phyloP scores from a whole-genome alignment of 768 basidiomycete genomes.

The Gloeostereum incarnatum region DNA sequence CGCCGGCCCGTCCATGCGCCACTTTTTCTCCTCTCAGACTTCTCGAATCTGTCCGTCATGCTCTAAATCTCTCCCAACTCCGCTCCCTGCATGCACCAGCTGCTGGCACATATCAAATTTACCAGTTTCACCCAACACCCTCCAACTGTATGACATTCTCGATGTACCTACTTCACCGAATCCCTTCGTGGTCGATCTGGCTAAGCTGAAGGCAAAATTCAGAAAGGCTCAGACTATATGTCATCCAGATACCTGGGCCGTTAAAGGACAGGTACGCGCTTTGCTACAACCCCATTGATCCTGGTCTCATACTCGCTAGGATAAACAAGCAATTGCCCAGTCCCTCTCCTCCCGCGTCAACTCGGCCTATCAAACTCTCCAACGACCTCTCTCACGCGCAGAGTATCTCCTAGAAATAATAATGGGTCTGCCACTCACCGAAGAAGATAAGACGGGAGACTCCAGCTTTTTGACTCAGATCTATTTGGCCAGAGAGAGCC shows the following conservation, averaged over 20 bases:
- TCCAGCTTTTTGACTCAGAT: conserved; percentile 63
- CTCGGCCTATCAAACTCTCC: conserved; percentile 69
- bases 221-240: conserved; percentile 63
- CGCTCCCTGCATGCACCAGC: conserved; percentile 65
- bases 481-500: conserved; percentile 68
- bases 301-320: conserved; percentile 21
- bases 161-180: conserved; percentile 52
- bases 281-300: background rate
- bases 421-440: conserved; percentile 49
- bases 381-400: conserved; percentile 64
- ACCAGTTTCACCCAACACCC: conserved; percentile 28
- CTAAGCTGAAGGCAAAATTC: conserved; percentile 55
- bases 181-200: conserved; percentile 60
- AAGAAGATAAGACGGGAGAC: conserved; percentile 68
- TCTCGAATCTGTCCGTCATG: conserved; percentile 50
- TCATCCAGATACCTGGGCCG: conserved; percentile 84
- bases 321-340: conserved; percentile 50
- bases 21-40: background rate
- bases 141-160: conserved; percentile 58
- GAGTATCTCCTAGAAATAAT: conserved; percentile 74
- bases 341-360: conserved; percentile 70
- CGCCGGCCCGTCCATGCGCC: too few species aligned
- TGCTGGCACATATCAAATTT: conserved; percentile 62
- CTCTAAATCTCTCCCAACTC: conserved; percentile 43
- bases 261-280: conserved; percentile 43